Evolutionary conservation across 805 yeast genomes (phyloP).

Genomic region (Candida multigemmis): DNA sequence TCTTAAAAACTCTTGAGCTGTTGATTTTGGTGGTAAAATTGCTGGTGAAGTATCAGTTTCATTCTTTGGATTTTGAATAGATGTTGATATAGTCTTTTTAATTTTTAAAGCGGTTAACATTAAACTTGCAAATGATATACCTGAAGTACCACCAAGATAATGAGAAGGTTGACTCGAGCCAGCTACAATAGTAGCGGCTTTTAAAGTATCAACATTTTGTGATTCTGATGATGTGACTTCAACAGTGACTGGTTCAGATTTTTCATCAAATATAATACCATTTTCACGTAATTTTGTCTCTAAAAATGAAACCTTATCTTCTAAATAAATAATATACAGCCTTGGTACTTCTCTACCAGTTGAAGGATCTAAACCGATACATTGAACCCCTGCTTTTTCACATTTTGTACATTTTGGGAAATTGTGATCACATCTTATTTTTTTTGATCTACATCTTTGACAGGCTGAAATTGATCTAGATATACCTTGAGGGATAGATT

Average conservation of each 20-base stretch:
- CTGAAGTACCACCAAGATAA: slow-evolving; percentile 3
- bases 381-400: slow-evolving; percentile 55
- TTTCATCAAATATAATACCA: slow-evolving; percentile 26
- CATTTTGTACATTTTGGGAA: slow-evolving; percentile 63
- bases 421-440: slow-evolving; percentile 58
- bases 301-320: slow-evolving; percentile 50
- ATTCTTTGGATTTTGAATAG: slow-evolving; percentile 4
- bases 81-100: slow-evolving; percentile 9
- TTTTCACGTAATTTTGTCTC: slow-evolving; percentile 38
- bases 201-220: slow-evolving; percentile 1
- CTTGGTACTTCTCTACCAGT: slow-evolving; percentile 84
- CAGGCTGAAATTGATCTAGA: slow-evolving; percentile 76
- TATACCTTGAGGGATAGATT: slow-evolving; percentile 19
- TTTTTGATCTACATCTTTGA: slow-evolving; percentile 66
- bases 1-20: slow-evolving; percentile 58
- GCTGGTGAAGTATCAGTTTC: slow-evolving; percentile 27
- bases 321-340: slow-evolving; percentile 65
- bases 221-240: slow-evolving; percentile 5
- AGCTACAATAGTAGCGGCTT: not conserved
- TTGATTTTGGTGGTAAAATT: slow-evolving; percentile 56
- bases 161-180: not conserved
- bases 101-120: slow-evolving; percentile 72
- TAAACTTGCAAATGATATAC: slow-evolving; percentile 63
- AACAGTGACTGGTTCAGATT: slow-evolving; percentile 1
- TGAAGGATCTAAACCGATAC: slow-evolving; percentile 81